Conservation (phyloP, 2,329 filamentous ascomycete species). For the Ophidiomyces ophidiicola region DNA sequence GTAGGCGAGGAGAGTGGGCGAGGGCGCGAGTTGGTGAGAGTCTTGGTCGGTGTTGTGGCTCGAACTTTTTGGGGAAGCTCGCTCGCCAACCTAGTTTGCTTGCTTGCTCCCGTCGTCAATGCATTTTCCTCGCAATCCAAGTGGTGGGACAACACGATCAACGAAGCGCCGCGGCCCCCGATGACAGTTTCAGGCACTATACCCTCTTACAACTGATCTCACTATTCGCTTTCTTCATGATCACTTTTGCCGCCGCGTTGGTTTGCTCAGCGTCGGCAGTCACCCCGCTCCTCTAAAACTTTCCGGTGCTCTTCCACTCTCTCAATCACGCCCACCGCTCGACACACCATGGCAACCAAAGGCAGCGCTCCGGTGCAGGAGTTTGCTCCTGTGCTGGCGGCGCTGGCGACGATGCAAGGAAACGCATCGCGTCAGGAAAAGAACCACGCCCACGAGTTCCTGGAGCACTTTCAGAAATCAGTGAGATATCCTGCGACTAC, state of each 20-base stretch:
- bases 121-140: background rate
- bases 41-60: background rate
- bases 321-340: background rate
- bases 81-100: background rate
- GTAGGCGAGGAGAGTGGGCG: background rate
- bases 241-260: slow-evolving; percentile 7
- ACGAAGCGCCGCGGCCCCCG: background rate
- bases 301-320: slow-evolving; percentile 1
- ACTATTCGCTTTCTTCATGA: slow-evolving; percentile 5
- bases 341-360: slow-evolving; percentile 53
- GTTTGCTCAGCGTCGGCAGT: slow-evolving; percentile 5
- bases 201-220: background rate
- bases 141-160: slow-evolving; percentile 4
- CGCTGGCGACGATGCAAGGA: slow-evolving; percentile 80
- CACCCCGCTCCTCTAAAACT: slow-evolving; percentile 8
- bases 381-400: slow-evolving; percentile 75
- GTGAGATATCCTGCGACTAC: slow-evolving; percentile 40
- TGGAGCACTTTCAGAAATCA: slow-evolving; percentile 96
- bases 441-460: slow-evolving; percentile 77
- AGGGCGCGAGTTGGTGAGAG: slow-evolving; percentile 1
- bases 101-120: no score
- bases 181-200: background rate
- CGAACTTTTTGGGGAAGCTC: slow-evolving; percentile 9
- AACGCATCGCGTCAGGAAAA: slow-evolving; percentile 71
- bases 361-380: slow-evolving; percentile 49